These are phyloP conservation scores for Fusarium avenaceum DNA, from an alignment of 2,329 filamentous ascomycete genomes.

Conservation along the genomic window DNA sequence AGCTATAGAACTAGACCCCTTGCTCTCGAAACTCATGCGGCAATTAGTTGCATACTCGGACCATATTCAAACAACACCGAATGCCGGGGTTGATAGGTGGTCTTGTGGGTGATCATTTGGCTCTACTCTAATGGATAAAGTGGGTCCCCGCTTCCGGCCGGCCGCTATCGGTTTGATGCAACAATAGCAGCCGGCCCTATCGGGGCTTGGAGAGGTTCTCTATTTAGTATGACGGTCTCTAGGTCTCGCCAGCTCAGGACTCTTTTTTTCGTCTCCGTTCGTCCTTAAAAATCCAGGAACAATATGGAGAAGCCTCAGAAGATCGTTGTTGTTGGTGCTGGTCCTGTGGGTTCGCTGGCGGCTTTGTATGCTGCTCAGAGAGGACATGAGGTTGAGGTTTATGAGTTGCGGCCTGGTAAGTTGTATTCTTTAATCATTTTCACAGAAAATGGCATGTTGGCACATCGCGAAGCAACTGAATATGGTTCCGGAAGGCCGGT, in stretches of 20 bases:
- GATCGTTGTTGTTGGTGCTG: constrained; percentile 88
- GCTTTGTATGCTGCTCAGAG: constrained; percentile 91
- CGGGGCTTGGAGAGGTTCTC: constrained; percentile 27
- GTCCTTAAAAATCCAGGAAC: constrained; percentile 40
- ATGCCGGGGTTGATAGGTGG: constrained; percentile 17
- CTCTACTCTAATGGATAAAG: constrained; percentile 16
- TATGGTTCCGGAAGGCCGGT: constrained; percentile 1
- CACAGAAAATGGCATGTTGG: constrained; percentile 12
- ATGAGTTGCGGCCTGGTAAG: constrained; percentile 91
- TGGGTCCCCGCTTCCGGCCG: constrained; percentile 34
- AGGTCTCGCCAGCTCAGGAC: constrained; percentile 16
- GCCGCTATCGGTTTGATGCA: constrained; percentile 40
- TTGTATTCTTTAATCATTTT: constrained; percentile 41
- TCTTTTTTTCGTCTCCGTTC: constrained; percentile 37
- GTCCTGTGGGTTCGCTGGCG: constrained; percentile 91
- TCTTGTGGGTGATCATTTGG: constrained; percentile 9
- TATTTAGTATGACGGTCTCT: constrained; percentile 29
- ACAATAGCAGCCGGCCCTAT: constrained; percentile 32
- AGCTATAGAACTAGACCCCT: not conserved
- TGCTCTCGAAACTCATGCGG: not conserved
- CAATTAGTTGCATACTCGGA: constrained; percentile 1
- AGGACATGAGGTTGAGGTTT: constrained; percentile 91
- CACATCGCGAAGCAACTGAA: constrained; percentile 18
- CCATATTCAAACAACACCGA: constrained; percentile 6
- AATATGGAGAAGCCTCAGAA: constrained; percentile 68